These are phyloP conservation scores for Neonectria punicea DNA, from an alignment of 2,329 filamentous ascomycete genomes.

Conservation along the genomic window DNA sequence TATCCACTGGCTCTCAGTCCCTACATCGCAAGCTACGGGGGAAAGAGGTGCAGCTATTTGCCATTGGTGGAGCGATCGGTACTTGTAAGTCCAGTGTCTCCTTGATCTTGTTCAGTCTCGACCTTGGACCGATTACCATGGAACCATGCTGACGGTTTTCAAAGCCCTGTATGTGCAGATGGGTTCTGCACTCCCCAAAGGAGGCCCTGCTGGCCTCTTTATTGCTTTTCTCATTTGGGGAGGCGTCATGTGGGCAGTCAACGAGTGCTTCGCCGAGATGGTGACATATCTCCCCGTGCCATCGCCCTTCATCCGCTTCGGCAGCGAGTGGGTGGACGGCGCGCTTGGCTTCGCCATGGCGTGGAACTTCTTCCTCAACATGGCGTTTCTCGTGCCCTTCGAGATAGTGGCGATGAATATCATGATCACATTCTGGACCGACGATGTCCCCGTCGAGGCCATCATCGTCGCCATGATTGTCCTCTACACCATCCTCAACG, in stretches of 20 bases:
- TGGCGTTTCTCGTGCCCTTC: conserved; percentile 44
- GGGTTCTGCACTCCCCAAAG: conserved; percentile 22
- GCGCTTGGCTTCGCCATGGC: conserved; percentile 32
- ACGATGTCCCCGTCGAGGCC: conserved; percentile 38
- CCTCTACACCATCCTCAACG: conserved; percentile 50
- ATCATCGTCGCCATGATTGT: conserved; percentile 33
- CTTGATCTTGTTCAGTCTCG: background rate
- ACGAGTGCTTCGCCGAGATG: conserved; percentile 25
- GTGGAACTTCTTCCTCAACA: conserved; percentile 46
- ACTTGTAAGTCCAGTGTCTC: conserved; percentile 11
- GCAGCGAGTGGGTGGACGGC: conserved; percentile 22
- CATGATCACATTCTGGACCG: conserved; percentile 43
- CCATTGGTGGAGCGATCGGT: conserved; percentile 24
- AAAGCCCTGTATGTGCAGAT: conserved; percentile 24
- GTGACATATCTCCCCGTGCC: conserved; percentile 17
- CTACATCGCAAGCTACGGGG: conserved; percentile 20
- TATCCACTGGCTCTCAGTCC: conserved; percentile 16
- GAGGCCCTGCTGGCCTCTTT: conserved; percentile 20
- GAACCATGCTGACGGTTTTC: background rate
- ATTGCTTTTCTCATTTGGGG: conserved; percentile 20
- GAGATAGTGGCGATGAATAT: conserved; percentile 43
- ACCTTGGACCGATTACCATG: background rate
- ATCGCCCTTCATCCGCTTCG: conserved; percentile 21
- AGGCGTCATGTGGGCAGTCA: conserved; percentile 19
- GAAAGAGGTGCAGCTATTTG: conserved; percentile 24